A percentile compares a stretch with the other conserved stretches of the same genome.
These are phyloP conservation scores for Eragrostis nindensis DNA, from an alignment of 176 grass and related monocot genomes.

Conservation along the genomic window DNA sequence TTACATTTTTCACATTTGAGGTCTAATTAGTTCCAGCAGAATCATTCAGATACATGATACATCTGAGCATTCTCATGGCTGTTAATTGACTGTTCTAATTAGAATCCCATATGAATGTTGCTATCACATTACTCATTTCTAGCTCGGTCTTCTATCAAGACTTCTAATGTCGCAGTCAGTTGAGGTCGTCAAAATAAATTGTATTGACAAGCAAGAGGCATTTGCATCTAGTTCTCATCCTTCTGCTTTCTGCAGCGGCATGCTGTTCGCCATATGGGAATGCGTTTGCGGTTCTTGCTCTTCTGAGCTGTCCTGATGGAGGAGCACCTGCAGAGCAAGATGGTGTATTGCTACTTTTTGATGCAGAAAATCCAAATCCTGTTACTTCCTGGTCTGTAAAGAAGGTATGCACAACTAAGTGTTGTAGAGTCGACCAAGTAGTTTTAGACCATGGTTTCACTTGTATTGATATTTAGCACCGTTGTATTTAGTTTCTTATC, in stretches of 20 bases:
- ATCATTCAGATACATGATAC: neutral
- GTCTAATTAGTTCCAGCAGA: neutral
- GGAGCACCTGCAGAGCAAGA: conserved; percentile 47
- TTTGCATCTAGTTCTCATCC: conserved; percentile 37
- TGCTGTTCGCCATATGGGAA: conserved; percentile 54
- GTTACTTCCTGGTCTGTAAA: conserved; percentile 73
- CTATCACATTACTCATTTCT: neutral
- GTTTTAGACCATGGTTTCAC: neutral
- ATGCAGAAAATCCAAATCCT: conserved; percentile 68
- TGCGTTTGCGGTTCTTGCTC: conserved; percentile 72
- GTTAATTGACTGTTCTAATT: conserved; percentile 25
- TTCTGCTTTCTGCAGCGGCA: conserved; percentile 58
- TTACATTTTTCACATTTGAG: neutral
- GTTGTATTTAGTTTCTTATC: conserved; percentile 19
- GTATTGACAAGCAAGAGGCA: neutral
- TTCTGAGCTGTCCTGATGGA: conserved; percentile 48
- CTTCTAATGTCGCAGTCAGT: neutral
- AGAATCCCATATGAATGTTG: neutral
- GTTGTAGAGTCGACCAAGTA: neutral
- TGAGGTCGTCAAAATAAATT: neutral
- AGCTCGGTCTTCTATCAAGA: neutral
- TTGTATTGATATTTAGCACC: neutral
- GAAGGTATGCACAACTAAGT: conserved; percentile 58
- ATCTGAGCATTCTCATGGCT: conserved; percentile 7
- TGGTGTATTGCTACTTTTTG: conserved; percentile 77